phyloP scores from a whole-genome alignment of 2,329 filamentous ascomycete genomes.

The Fusarium solani-melongenae region DNA sequence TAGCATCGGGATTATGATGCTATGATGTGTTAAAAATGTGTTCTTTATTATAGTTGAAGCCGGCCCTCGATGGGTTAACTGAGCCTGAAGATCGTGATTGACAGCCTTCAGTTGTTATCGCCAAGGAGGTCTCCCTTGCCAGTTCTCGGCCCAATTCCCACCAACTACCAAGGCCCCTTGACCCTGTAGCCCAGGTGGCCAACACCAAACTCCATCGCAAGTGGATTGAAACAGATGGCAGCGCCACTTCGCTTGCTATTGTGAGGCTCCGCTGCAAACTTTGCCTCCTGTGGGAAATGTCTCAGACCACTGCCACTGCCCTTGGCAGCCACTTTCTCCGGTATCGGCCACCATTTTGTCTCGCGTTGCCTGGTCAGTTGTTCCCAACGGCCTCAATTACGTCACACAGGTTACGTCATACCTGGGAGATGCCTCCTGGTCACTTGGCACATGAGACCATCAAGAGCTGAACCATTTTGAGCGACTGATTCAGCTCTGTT shows the following conservation, averaged over 20 bases:
- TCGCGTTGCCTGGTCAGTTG: not conserved
- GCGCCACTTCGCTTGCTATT: not conserved
- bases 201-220: not conserved
- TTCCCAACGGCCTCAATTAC: not conserved
- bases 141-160: not conserved
- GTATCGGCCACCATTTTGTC: not conserved
- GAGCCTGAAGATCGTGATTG: too few species aligned
- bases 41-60: too few species aligned
- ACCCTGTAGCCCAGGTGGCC: not conserved
- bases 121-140: not conserved
- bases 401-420: not conserved
- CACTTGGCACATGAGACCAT: not conserved
- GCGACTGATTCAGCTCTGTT: not conserved
- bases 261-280: not conserved
- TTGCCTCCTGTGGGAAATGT: not conserved
- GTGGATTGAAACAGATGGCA: not conserved
- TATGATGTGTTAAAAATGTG: too few species aligned
- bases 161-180: not conserved
- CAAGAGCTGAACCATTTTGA: not conserved
- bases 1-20: too few species aligned
- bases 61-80: too few species aligned
- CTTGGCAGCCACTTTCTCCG: not conserved
- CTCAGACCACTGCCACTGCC: not conserved
- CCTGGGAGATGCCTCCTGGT: too few species aligned
- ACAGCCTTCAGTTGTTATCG: not conserved